Percentiles rank a stretch among this genome's conserved stretches.
Conservation (phyloP, 768 basidiomycete species). For the Lactifluus pinguis region DNA sequence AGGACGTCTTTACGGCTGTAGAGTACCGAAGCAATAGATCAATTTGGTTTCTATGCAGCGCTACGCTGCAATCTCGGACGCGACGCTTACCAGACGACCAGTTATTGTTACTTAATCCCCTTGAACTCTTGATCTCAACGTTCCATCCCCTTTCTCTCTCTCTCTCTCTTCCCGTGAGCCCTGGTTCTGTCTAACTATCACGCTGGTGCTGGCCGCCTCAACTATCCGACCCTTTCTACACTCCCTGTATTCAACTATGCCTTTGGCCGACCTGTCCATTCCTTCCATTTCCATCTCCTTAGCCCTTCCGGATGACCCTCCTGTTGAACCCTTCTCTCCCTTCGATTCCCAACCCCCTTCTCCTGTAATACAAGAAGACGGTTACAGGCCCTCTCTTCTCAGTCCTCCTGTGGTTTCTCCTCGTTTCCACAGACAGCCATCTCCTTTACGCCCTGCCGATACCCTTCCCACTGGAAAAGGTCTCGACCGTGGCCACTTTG, state of each 20-base stretch:
- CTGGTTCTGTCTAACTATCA: slow-evolving; percentile 16
- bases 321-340: slow-evolving; percentile 53
- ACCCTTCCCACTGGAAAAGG: slow-evolving; percentile 36
- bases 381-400: slow-evolving; percentile 48
- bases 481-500: slow-evolving; percentile 54
- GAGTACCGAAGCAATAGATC: neutral
- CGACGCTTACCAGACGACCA: neutral
- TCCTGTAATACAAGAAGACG: slow-evolving; percentile 32
- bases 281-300: slow-evolving; percentile 66
- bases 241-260: slow-evolving; percentile 22
- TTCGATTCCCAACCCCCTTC: slow-evolving; percentile 32
- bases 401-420: slow-evolving; percentile 42
- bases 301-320: slow-evolving; percentile 46
- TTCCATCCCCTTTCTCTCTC: slow-evolving; percentile 19
- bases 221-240: slow-evolving; percentile 19
- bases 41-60: slow-evolving; percentile 1
- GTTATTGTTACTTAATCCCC: neutral
- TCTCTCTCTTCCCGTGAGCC: slow-evolving; percentile 24
- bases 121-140: no score
- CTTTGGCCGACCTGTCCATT: slow-evolving; percentile 33
- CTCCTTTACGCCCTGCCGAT: slow-evolving; percentile 41
- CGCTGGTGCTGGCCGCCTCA: slow-evolving; percentile 31
- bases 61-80: neutral
- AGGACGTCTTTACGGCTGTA: neutral
- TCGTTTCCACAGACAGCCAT: slow-evolving; percentile 34